Percentiles rank a stretch among this genome's conserved stretches.
Conservation (phyloP, 306 rosid species). For the Abrus precatorius region DNA sequence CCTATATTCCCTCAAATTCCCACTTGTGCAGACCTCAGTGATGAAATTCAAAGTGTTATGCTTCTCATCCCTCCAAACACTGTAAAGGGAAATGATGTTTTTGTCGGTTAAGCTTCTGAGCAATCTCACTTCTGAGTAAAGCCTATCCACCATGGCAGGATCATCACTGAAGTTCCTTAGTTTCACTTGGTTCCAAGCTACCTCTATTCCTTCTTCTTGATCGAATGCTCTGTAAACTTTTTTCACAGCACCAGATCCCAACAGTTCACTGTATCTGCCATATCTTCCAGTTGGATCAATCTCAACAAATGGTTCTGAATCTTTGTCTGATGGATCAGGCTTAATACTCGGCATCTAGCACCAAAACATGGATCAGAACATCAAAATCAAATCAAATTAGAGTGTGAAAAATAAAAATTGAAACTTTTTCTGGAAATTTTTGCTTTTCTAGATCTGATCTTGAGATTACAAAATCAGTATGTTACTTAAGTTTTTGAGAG, state of each 20-base stretch:
- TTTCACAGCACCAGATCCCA: constrained; percentile 79
- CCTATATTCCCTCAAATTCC: constrained; percentile 83
- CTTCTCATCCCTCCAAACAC: constrained; percentile 70
- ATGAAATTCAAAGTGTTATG: constrained; percentile 71
- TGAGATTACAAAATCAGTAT: not conserved
- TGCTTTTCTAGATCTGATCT: constrained; percentile 23
- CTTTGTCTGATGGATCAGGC: constrained; percentile 55
- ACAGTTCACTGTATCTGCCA: constrained; percentile 72
- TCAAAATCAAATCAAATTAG: not conserved
- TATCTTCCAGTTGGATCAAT: constrained; percentile 70
- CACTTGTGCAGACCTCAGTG: constrained; percentile 90
- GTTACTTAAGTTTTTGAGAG: not conserved
- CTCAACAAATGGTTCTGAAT: constrained; percentile 75
- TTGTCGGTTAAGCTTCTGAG: constrained; percentile 64
- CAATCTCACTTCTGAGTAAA: constrained; percentile 81
- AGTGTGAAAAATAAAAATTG: not conserved
- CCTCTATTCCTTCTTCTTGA: constrained; percentile 86
- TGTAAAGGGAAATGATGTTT: constrained; percentile 71
- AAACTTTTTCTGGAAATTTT: not conserved
- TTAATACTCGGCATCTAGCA: constrained; percentile 63
- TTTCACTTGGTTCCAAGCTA: constrained; percentile 95
- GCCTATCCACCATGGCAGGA: constrained; percentile 73
- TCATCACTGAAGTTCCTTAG: constrained; percentile 71
- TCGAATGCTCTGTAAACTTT: constrained; percentile 88
- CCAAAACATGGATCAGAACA: constrained; percentile 9